These are phyloP conservation scores for Herpetomonas tarakana DNA, from an alignment of 208 protist species.

Conservation along the genomic window DNA sequence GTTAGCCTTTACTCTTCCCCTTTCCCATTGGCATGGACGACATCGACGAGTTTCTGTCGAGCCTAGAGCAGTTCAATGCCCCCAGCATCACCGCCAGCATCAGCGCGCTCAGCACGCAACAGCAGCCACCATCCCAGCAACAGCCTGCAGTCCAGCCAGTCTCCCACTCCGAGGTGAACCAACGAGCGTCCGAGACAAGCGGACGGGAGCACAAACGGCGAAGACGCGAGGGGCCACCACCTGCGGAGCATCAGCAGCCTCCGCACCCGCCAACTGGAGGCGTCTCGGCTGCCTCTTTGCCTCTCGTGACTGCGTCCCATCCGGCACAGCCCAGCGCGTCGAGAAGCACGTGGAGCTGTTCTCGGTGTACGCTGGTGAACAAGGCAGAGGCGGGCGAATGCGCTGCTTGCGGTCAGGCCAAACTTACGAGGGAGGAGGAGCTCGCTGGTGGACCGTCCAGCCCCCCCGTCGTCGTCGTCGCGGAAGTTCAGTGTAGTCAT, in stretches of 20 bases:
- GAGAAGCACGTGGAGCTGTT: slow-evolving; percentile 17
- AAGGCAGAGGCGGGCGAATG: not conserved
- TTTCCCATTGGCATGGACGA: slow-evolving; percentile 37
- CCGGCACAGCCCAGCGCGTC: too few species aligned
- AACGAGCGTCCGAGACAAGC: not conserved
- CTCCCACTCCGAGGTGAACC: not conserved
- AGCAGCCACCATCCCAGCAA: not conserved
- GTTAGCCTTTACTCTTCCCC: too few species aligned
- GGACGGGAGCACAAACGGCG: not conserved
- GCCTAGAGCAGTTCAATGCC: slow-evolving; percentile 35
- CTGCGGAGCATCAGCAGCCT: too few species aligned
- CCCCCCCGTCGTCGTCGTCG: too few species aligned
- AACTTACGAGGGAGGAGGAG: too few species aligned
- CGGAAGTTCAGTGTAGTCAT: not conserved
- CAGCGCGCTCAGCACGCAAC: not conserved
- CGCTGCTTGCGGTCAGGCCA: not conserved
- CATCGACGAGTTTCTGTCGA: slow-evolving; percentile 53
- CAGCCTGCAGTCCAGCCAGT: not conserved
- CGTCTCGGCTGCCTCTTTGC: too few species aligned
- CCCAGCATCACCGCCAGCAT: slow-evolving; percentile 39
- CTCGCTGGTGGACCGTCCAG: too few species aligned
- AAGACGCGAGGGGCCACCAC: not conserved
- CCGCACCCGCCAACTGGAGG: too few species aligned
- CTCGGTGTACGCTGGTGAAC: slow-evolving; percentile 31
- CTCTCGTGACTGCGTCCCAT: too few species aligned